Conservation (phyloP, 1,284 basidiomycete species). For the Tilletiaria anomala region DNA sequence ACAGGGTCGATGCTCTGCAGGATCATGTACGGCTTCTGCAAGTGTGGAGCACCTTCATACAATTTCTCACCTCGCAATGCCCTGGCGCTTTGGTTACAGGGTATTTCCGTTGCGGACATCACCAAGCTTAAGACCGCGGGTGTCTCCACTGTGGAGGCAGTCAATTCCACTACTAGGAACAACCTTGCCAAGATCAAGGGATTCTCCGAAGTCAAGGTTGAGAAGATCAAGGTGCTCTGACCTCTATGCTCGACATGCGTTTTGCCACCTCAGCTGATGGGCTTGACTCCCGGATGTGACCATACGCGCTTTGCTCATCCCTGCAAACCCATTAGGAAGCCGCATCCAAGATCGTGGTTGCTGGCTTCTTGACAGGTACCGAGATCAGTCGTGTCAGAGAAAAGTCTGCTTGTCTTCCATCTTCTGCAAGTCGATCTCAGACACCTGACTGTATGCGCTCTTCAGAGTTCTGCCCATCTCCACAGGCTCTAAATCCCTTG, state of each 20-base stretch:
- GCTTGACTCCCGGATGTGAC: background rate
- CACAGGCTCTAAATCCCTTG: background rate
- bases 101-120: constrained; percentile 2
- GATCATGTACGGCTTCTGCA: too few species aligned
- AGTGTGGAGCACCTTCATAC: too few species aligned
- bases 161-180: background rate
- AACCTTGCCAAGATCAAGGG: background rate
- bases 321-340: constrained; percentile 1
- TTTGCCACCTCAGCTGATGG: background rate
- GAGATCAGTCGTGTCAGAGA: constrained; percentile 1
- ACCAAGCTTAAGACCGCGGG: constrained; percentile 1
- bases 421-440: too few species aligned
- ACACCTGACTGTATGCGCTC: background rate
- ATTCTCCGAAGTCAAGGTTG: constrained; percentile 1
- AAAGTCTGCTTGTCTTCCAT: too few species aligned
- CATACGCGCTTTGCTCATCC: too few species aligned
- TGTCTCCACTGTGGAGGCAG: background rate
- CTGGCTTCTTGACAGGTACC: background rate
- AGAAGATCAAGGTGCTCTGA: constrained; percentile 1
- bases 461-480: constrained; percentile 1
- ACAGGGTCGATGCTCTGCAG: too few species aligned
- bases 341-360: background rate
- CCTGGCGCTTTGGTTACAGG: too few species aligned
- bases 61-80: too few species aligned
- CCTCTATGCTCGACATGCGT: too few species aligned